A percentile compares a stretch with the other conserved stretches of the same genome.
phyloP scores from a whole-genome alignment of 768 basidiomycete species.

The Russula lepida region DNA sequence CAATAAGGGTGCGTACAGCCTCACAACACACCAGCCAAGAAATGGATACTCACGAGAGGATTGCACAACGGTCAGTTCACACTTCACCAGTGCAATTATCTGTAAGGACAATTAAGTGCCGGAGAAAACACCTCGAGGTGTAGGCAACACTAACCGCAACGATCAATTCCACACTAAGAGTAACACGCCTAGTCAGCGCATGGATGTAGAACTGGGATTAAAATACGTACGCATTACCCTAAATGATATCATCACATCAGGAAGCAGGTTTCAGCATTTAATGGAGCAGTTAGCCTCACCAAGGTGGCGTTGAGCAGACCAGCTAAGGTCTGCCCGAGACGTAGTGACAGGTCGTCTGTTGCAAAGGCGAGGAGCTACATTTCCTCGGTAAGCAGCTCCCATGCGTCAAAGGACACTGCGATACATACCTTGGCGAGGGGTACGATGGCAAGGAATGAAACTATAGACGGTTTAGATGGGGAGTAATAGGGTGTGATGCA shows the following conservation, averaged over 20 bases:
- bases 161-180: slow-evolving; percentile 34
- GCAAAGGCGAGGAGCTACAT: slow-evolving; percentile 68
- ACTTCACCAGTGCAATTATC: slow-evolving; percentile 40
- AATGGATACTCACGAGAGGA: slow-evolving; percentile 31
- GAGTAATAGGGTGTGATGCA: no score
- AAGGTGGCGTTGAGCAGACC: slow-evolving; percentile 82
- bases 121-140: neutral
- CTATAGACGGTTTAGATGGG: slow-evolving; percentile 28
- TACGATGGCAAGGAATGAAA: slow-evolving; percentile 74
- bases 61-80: slow-evolving; percentile 39
- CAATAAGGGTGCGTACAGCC: no score
- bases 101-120: slow-evolving; percentile 21
- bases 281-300: slow-evolving; percentile 30
- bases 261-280: neutral
- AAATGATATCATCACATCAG: neutral
- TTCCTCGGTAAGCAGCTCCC: slow-evolving; percentile 2
- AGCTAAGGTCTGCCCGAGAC: slow-evolving; percentile 76
- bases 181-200: neutral
- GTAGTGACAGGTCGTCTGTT: slow-evolving; percentile 75
- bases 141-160: slow-evolving; percentile 29
- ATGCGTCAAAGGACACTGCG: neutral
- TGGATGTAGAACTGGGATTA: neutral
- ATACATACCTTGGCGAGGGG: slow-evolving; percentile 64
- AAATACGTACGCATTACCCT: slow-evolving; percentile 27
- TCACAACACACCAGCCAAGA: neutral